A percentile compares a stretch with the other conserved stretches of the same genome.
These are phyloP conservation scores for Aschersonia sp. DNA, from an alignment of 2,329 filamentous ascomycete species.

Conservation along the genomic window DNA sequence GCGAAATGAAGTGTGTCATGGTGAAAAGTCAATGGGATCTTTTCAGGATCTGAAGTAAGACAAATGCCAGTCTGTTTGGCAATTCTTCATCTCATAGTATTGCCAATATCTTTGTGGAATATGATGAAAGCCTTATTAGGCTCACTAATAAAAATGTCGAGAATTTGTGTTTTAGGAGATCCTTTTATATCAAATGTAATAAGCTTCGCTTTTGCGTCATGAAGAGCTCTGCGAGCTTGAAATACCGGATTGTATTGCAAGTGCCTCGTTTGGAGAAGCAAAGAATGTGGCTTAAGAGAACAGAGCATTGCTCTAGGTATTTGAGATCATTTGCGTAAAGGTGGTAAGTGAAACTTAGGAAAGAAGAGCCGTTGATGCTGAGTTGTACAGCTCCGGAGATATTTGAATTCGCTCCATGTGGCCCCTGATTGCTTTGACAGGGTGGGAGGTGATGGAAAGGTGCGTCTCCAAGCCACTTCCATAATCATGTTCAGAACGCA, in stretches of 20 bases:
- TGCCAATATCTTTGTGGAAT: slow-evolving; percentile 4
- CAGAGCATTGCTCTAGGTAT: slow-evolving; percentile 1
- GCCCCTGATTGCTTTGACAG: too few relatives aligned
- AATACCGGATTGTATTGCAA: background rate
- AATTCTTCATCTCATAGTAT: slow-evolving; percentile 2
- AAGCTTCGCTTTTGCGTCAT: slow-evolving; percentile 6
- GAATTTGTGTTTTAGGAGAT: slow-evolving; percentile 2
- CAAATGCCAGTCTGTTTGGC: slow-evolving; percentile 1
- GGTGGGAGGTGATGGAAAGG: too few relatives aligned
- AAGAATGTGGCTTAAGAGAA: background rate
- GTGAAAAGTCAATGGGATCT: slow-evolving; percentile 3
- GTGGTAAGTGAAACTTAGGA: background rate
- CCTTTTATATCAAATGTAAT: slow-evolving; percentile 3
- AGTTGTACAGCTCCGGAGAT: too few relatives aligned
- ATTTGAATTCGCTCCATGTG: too few relatives aligned
- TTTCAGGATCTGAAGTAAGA: slow-evolving; percentile 4
- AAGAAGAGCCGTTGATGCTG: too few relatives aligned
- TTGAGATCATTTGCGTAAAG: background rate
- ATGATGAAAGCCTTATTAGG: slow-evolving; percentile 5
- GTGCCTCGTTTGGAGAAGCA: background rate
- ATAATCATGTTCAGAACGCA: too few relatives aligned
- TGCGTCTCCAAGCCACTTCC: too few relatives aligned
- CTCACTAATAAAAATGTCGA: slow-evolving; percentile 6
- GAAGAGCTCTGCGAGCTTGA: slow-evolving; percentile 2
- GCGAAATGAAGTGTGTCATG: slow-evolving; percentile 5